Evolutionary conservation across 2,329 filamentous ascomycete genomes (phyloP).

Genomic region (Apiospora sp.): DNA sequence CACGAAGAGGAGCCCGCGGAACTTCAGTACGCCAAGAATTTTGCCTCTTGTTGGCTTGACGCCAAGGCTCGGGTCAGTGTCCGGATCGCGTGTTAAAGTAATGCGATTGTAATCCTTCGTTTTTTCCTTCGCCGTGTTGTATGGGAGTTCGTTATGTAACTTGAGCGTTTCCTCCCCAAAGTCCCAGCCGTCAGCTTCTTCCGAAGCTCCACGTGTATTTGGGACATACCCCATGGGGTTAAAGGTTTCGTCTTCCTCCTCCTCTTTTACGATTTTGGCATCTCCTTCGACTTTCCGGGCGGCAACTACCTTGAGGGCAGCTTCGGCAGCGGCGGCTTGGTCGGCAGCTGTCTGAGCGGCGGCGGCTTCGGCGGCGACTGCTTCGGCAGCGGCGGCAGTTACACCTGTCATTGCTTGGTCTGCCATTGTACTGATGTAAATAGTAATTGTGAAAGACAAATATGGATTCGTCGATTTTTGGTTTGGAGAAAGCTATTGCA

Average conservation of each 20-base stretch:
- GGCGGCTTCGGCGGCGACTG: not conserved
- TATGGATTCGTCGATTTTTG: not conserved
- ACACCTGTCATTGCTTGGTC: not conserved
- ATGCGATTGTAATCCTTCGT: conserved; percentile 7
- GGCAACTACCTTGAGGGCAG: too few species aligned
- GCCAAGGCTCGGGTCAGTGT: not conserved
- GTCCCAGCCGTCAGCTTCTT: not conserved
- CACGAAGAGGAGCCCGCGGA: not conserved
- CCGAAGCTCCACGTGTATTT: not conserved
- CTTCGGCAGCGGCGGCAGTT: not conserved
- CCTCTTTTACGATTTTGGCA: not conserved
- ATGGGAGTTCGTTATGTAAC: not conserved
- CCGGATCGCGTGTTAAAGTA: not conserved
- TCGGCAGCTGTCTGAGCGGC: too few species aligned
- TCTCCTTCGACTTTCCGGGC: too few species aligned
- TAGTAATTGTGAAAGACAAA: not conserved
- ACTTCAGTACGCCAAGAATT: conserved; percentile 2
- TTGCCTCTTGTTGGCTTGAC: conserved; percentile 1
- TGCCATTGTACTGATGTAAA: conserved; percentile 3
- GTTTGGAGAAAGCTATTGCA: not conserved
- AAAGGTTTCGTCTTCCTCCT: not conserved
- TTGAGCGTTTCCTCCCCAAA: not conserved
- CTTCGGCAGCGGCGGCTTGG: too few species aligned
- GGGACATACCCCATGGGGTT: not conserved
- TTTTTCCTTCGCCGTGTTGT: not conserved